These are phyloP conservation scores for Colletotrichum salicis DNA, from an alignment of 2,329 filamentous ascomycete genomes.

Conservation along the genomic window DNA sequence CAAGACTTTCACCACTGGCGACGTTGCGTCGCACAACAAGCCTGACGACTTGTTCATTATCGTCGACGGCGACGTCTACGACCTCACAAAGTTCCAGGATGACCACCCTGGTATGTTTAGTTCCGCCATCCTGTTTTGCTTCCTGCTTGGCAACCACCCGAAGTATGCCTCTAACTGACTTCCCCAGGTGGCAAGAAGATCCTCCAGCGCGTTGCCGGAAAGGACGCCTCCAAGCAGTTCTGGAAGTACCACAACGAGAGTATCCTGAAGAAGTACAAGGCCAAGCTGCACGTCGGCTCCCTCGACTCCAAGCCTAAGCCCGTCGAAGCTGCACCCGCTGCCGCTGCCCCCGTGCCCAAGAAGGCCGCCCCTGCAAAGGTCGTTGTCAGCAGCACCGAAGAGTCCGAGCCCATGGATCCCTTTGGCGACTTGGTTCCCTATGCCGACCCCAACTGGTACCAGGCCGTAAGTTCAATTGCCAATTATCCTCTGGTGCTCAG, in stretches of 20 bases:
- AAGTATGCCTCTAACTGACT: background rate
- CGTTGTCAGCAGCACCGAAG: conserved; percentile 55
- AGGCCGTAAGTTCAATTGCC: conserved; percentile 72
- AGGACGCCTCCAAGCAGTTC: conserved; percentile 75
- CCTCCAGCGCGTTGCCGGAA: conserved; percentile 70
- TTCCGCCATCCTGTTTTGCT: background rate
- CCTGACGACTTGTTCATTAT: conserved; percentile 86
- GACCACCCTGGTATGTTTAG: conserved; percentile 78
- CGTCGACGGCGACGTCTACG: conserved; percentile 95
- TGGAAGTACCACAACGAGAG: conserved; percentile 86
- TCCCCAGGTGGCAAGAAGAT: conserved; percentile 71
- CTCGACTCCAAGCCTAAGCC: conserved; percentile 85
- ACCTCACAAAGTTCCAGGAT: conserved; percentile 88
- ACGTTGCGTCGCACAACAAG: conserved; percentile 94
- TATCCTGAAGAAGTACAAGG: conserved; percentile 87
- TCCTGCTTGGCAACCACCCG: background rate
- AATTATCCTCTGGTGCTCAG: rapidly evolving
- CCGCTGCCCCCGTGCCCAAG: conserved; percentile 58
- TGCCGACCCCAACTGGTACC: conserved; percentile 93
- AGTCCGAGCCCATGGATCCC: conserved; percentile 80
- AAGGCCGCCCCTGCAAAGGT: conserved; percentile 50
- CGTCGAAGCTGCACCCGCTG: conserved; percentile 59
- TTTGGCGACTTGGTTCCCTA: conserved; percentile 92
- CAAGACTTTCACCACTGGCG: conserved; percentile 82
- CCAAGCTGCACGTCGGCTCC: conserved; percentile 83